These are phyloP conservation scores for Leccinum subgranulosum DNA, from an alignment of 768 basidiomycete genomes.

Conservation along the genomic window DNA sequence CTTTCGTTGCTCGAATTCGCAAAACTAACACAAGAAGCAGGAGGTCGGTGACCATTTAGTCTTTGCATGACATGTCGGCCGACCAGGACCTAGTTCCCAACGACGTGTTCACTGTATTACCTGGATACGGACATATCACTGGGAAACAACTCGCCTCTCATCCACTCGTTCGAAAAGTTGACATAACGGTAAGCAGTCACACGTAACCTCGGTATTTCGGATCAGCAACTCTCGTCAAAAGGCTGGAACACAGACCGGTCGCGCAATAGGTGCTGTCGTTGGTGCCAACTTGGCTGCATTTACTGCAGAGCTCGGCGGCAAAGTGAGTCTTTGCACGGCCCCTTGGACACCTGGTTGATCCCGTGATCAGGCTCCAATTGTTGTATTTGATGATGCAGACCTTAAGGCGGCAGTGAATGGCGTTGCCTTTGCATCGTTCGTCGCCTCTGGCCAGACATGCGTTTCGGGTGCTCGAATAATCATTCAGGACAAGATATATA, in stretches of 20 bases:
- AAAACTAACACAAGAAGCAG: slow-evolving; percentile 58
- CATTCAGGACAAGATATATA: slow-evolving; percentile 66
- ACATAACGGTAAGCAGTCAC: slow-evolving; percentile 62
- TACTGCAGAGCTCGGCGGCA: slow-evolving; percentile 86
- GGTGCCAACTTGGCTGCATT: slow-evolving; percentile 71
- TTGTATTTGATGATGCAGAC: slow-evolving; percentile 80
- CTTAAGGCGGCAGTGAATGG: slow-evolving; percentile 75
- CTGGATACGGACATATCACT: slow-evolving; percentile 64
- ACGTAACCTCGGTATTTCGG: neutral
- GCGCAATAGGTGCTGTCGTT: slow-evolving; percentile 67
- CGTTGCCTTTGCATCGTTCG: slow-evolving; percentile 76
- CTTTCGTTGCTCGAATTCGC: slow-evolving; percentile 78
- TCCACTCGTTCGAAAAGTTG: slow-evolving; percentile 72
- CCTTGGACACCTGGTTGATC: neutral
- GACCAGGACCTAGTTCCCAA: slow-evolving; percentile 55
- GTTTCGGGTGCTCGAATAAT: slow-evolving; percentile 88
- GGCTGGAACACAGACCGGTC: slow-evolving; percentile 79
- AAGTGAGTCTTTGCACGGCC: slow-evolving; percentile 40
- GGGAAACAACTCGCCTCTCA: slow-evolving; percentile 66
- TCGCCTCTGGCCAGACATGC: slow-evolving; percentile 88
- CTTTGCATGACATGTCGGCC: neutral
- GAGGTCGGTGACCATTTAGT: slow-evolving; percentile 43
- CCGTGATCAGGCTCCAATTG: slow-evolving; percentile 61
- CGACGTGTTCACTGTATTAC: slow-evolving; percentile 70
- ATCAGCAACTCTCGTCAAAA: slow-evolving; percentile 23